Evolutionary conservation across 345 rosid species (phyloP).

Genomic region (Combretum micranthum): DNA sequence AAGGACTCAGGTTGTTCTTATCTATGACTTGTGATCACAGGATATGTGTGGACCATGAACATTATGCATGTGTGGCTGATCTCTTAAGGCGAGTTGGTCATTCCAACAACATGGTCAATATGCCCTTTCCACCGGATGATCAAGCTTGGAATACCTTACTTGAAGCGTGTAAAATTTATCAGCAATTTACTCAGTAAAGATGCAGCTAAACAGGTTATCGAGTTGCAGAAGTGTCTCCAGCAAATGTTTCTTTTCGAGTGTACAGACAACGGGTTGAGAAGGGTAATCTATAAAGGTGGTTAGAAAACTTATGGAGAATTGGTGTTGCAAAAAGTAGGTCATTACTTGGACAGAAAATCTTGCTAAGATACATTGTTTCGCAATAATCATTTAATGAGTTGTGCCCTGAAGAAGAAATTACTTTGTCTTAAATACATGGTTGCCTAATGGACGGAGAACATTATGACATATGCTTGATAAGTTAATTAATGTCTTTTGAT

Average conservation of each 20-base stretch:
- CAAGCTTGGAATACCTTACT: conserved; percentile 47
- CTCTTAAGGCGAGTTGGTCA: conserved; percentile 61
- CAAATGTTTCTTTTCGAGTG: conserved; percentile 48
- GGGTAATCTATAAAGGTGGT: conserved; percentile 54
- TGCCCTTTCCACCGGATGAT: conserved; percentile 41
- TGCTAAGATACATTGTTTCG: conserved; percentile 39
- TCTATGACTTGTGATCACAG: conserved; percentile 33
- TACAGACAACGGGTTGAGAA: conserved; percentile 43
- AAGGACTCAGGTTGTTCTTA: conserved; percentile 54
- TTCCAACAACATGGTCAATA: conserved; percentile 40
- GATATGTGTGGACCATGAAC: conserved; percentile 58
- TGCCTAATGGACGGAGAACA: too few species aligned
- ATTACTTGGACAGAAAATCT: conserved; percentile 58
- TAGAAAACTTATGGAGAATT: conserved; percentile 45
- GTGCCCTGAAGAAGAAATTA: too few species aligned
- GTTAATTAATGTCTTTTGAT: too few species aligned
- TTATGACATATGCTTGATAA: too few species aligned
- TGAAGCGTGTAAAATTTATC: conserved; percentile 46
- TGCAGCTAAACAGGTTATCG: conserved; percentile 46
- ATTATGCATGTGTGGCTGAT: conserved; percentile 70
- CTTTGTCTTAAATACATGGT: too few species aligned
- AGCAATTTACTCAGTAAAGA: conserved; percentile 50
- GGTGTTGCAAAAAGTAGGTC: conserved; percentile 42
- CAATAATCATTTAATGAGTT: conserved; percentile 3
- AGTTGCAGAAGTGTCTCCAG: conserved; percentile 45